These are phyloP conservation scores for Pneumocystis canis DNA, from an alignment of 1,139 yeast genomes.

Conservation along the genomic window DNA sequence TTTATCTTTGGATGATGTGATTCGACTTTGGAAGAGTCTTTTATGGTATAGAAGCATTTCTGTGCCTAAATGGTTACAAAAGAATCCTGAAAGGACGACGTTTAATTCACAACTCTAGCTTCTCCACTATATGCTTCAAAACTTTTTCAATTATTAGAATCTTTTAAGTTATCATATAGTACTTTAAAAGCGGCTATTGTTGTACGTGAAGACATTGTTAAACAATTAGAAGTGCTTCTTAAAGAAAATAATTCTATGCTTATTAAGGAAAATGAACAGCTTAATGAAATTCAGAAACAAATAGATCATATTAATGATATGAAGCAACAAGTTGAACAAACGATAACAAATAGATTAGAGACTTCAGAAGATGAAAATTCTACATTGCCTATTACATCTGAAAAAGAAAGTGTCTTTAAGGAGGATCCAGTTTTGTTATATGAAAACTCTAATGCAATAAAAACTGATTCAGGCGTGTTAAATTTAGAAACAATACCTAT, in stretches of 20 bases:
- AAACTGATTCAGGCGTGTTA: neutral
- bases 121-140: constrained; percentile 37
- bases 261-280: constrained; percentile 33
- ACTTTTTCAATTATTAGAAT: constrained; percentile 19
- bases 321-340: constrained; percentile 33
- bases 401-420: neutral
- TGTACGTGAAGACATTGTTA: constrained; percentile 30
- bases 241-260: constrained; percentile 32
- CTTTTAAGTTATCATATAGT: constrained; percentile 10
- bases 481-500: neutral
- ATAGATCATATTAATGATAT: constrained; percentile 29
- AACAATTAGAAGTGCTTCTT: constrained; percentile 33
- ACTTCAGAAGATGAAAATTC: neutral
- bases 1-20: constrained; percentile 8
- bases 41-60: constrained; percentile 3
- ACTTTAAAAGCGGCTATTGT: constrained; percentile 29
- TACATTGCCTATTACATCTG: neutral
- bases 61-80: neutral
- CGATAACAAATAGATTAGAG: constrained; percentile 21
- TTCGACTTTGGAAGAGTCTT: constrained; percentile 11
- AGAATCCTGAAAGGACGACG: neutral
- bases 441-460: neutral
- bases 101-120: constrained; percentile 32
- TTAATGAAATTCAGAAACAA: constrained; percentile 32
- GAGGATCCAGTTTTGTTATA: neutral